Percentiles rank a stretch among this genome's conserved stretches.
phyloP scores from a whole-genome alignment of 202 grass and related monocot species.

The Musa balbisiana region DNA sequence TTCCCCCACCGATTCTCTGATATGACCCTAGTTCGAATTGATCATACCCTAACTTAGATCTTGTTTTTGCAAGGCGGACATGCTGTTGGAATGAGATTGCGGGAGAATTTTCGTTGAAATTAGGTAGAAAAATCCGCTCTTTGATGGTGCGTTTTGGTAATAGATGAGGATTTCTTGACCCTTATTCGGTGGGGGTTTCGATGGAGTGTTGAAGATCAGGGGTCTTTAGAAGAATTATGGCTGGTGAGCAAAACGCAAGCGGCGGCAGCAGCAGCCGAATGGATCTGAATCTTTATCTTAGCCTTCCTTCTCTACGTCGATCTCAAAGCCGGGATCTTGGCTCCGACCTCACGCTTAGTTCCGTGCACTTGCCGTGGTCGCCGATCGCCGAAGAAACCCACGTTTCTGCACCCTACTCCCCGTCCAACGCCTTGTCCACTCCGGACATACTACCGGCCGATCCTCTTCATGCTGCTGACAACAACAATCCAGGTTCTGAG shows the following conservation, averaged over 20 bases:
- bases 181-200: slow-evolving; percentile 8
- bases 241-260: not conserved
- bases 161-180: not conserved
- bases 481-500: not conserved
- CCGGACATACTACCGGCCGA: slow-evolving; percentile 34
- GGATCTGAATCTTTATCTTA: slow-evolving; percentile 60
- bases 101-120: not conserved
- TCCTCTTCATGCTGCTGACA: slow-evolving; percentile 18
- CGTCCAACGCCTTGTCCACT: slow-evolving; percentile 39
- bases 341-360: slow-evolving; percentile 25
- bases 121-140: slow-evolving; percentile 11
- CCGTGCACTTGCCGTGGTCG: not conserved
- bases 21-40: not conserved
- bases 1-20: not conserved
- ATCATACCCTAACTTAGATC: not conserved
- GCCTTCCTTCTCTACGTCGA: slow-evolving; percentile 41
- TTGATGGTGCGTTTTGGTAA: not conserved
- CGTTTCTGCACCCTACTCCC: slow-evolving; percentile 28
- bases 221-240: not conserved
- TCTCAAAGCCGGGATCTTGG: slow-evolving; percentile 23
- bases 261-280: slow-evolving; percentile 13
- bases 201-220: not conserved
- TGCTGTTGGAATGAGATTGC: not conserved
- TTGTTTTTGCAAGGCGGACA: not conserved
- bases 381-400: not conserved